Percentiles rank a stretch among this genome's conserved stretches.
Conservation (phyloP, 805 yeast species). For the Candida awuae region DNA sequence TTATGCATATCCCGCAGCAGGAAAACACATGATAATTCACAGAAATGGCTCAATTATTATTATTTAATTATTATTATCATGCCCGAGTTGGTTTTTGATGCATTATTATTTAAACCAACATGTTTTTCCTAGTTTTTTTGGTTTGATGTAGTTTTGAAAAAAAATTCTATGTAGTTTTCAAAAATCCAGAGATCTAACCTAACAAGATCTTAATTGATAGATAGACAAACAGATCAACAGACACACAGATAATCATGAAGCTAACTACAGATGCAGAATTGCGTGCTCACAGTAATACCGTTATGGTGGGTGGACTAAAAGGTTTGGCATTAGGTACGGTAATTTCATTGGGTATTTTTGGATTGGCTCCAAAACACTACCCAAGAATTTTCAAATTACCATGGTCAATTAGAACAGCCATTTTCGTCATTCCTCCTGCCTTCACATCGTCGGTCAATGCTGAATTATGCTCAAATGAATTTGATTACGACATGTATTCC, state of each 20-base stretch:
- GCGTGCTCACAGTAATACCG: slow-evolving; percentile 11
- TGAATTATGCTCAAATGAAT: slow-evolving; percentile 60
- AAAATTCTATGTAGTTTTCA: too few species aligned
- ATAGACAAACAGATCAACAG: not conserved
- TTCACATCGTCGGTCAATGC: slow-evolving; percentile 54
- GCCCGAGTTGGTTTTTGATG: too few species aligned
- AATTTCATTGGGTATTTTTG: slow-evolving; percentile 48
- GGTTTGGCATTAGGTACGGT: slow-evolving; percentile 39
- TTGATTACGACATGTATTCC: slow-evolving; percentile 56
- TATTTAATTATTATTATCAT: too few species aligned
- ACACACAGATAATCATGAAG: slow-evolving; percentile 11
- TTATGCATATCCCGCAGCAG: too few species aligned
- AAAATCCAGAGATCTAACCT: too few species aligned
- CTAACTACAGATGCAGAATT: slow-evolving; percentile 18
- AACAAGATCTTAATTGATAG: too few species aligned
- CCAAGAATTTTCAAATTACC: slow-evolving; percentile 39
- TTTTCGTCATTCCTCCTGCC: slow-evolving; percentile 62
- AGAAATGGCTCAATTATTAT: too few species aligned
- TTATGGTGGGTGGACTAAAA: slow-evolving; percentile 15
- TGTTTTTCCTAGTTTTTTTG: too few species aligned
- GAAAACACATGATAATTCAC: too few species aligned
- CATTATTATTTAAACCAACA: too few species aligned
- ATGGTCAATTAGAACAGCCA: slow-evolving; percentile 56
- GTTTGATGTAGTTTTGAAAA: too few species aligned
- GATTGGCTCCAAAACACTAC: slow-evolving; percentile 39